Percentiles rank a stretch among this genome's conserved stretches.
Conservation (phyloP, 192 early-diverging fungal species). For the Dissophora globulifera region DNA sequence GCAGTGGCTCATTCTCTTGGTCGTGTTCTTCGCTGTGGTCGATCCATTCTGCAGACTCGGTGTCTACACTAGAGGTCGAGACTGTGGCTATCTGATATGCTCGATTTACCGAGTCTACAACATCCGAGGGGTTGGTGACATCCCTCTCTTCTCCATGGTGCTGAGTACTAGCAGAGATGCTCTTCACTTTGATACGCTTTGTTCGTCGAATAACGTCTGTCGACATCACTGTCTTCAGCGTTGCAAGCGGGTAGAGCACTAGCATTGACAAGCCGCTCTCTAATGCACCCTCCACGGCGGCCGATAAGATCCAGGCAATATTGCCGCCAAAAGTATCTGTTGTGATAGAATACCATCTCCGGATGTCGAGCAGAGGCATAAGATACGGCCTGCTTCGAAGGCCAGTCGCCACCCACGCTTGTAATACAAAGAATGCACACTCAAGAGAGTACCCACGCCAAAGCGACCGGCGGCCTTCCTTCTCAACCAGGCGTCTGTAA, state of each 20-base stretch:
- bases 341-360: background rate
- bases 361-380: slow-evolving; percentile 2
- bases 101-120: too few relatives aligned
- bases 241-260: slow-evolving; percentile 16
- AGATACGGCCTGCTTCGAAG: background rate
- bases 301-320: slow-evolving; percentile 18
- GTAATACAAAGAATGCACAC: background rate
- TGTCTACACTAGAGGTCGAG: background rate
- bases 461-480: slow-evolving; percentile 26
- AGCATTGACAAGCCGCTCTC: slow-evolving; percentile 4
- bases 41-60: slow-evolving; percentile 24
- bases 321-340: slow-evolving; percentile 1
- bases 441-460: slow-evolving; percentile 30
- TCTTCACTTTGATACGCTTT: background rate
- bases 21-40: background rate
- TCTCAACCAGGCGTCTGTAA: slow-evolving; percentile 21
- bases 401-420: slow-evolving; percentile 3
- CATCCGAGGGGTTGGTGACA: too few relatives aligned
- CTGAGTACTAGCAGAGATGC: background rate
- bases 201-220: slow-evolving; percentile 24
- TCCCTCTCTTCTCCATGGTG: too few relatives aligned
- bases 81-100: too few relatives aligned
- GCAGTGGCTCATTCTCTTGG: background rate
- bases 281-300: slow-evolving; percentile 10
- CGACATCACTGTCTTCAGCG: slow-evolving; percentile 26